Base-by-base conservation (phyloP, 345 rosid species). In the Camelina sativa region DNA sequence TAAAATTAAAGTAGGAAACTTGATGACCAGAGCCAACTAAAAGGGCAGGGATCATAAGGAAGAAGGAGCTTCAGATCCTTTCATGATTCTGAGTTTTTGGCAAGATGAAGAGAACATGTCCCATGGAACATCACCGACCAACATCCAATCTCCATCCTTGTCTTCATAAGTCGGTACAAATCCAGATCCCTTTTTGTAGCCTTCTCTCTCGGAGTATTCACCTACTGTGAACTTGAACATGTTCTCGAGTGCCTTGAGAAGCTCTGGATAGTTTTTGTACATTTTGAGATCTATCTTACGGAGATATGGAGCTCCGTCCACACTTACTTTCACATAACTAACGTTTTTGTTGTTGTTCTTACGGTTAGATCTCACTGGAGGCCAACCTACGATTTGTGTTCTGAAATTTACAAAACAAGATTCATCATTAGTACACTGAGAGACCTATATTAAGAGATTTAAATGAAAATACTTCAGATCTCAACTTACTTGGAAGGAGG, bases 91-190 rank as follows among this genome's bases (percentile, higher is more conserved):
- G 52, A 93, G 67, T 71, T 85, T 93, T 78, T 89, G 88, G 69
- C 97, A 94, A 62, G 98, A 87, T 16, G 86, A 78, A 72, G 85
- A 83, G 81, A 94, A 94, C 98, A 90, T 91, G 15, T 84, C 83
- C 97, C 95, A 91, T 0, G 94, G 97, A 58, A 87, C 97, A 84
- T 91, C 94, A 73, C 97, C 94, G 8, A 88, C 89, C 8, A 91
- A 85, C 97, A 91, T 91, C 97, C 88, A 86, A 44, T 91, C 97
- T 57, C 95, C 88, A 75, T 91, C 97, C 62, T 89, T 89, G 76
- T 91, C 97, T 43, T 91, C 92, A 63, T 91, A 91, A 35, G 97
- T 89, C 0, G 90, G 95, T 46, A 79, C 89, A 59, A 77, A 83
- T 52, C 85, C 97, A 63, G 89, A 89, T 34, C 95, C 89, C 37